phyloP scores from a whole-genome alignment of 805 yeast genomes.

The Schwanniomyces polymorphus region DNA sequence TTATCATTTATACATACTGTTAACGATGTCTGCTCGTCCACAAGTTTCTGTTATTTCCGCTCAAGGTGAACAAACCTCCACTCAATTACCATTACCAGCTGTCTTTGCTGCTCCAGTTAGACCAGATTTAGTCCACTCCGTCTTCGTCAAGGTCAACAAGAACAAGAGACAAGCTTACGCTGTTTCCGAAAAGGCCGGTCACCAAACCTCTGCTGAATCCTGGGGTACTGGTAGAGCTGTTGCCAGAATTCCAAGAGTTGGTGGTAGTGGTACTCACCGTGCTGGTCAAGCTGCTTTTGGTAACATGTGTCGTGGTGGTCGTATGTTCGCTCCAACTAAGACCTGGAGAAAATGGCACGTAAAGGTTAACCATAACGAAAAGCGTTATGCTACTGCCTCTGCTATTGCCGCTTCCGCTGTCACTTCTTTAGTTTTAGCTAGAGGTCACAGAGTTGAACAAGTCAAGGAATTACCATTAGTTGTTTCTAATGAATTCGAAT shows the following conservation, averaged over 20 bases:
- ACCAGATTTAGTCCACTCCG: constrained; percentile 99
- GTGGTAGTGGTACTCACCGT: constrained; percentile 99
- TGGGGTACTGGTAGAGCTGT: constrained; percentile 99
- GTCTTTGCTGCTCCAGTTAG: constrained; percentile 99
- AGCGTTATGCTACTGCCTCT: constrained; percentile 99
- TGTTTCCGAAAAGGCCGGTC: constrained; percentile 98
- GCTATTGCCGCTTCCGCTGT: constrained; percentile 99
- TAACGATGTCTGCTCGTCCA: constrained; percentile 69
- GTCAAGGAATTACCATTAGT: constrained; percentile 98
- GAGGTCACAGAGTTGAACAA: constrained; percentile 99
- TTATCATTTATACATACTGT: constrained; percentile 15
- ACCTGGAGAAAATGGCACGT: constrained; percentile 99
- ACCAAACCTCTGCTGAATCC: constrained; percentile 99
- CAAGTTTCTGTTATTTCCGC: constrained; percentile 93
- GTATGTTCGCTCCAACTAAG: constrained; percentile 99
- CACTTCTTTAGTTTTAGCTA: constrained; percentile 96
- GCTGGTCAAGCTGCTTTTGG: constrained; percentile 99
- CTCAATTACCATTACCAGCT: constrained; percentile 93
- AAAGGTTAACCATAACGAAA: constrained; percentile 99
- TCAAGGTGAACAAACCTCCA: constrained; percentile 82
- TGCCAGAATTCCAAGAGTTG: constrained; percentile 99
- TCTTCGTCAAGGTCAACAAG: constrained; percentile 97
- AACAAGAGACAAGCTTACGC: constrained; percentile 99
- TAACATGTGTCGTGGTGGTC: constrained; percentile 99
- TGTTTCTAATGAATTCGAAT: constrained; percentile 89